These are phyloP conservation scores for Rosa chinensis DNA, from an alignment of 306 rosid genomes.

Conservation along the genomic window DNA sequence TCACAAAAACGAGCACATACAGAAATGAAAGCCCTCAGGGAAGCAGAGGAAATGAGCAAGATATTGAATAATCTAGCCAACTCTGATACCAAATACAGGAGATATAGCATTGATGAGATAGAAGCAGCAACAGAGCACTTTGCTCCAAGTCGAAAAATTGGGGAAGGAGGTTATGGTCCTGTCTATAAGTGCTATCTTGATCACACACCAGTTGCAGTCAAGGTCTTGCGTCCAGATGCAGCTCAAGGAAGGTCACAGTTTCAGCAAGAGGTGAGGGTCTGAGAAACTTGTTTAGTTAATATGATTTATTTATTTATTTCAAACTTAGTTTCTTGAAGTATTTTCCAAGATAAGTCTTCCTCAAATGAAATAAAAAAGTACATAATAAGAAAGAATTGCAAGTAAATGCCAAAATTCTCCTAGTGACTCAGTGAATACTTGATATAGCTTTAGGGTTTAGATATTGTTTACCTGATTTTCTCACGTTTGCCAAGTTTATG, in stretches of 20 bases:
- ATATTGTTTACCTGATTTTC: too few relatives aligned
- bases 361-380: background rate
- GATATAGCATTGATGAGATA: constrained; percentile 74
- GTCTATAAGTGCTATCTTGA: constrained; percentile 70
- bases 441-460: background rate
- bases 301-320: background rate
- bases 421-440: background rate
- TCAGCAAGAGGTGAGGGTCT: constrained; percentile 82
- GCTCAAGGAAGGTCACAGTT: constrained; percentile 80
- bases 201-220: constrained; percentile 83
- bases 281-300: background rate
- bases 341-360: background rate
- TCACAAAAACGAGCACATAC: constrained; percentile 50
- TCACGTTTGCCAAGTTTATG: background rate
- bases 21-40: constrained; percentile 56
- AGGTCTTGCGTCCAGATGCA: constrained; percentile 79
- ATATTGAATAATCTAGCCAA: constrained; percentile 53
- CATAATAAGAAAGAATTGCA: background rate
- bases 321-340: background rate
- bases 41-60: constrained; percentile 68
- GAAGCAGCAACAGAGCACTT: constrained; percentile 70
- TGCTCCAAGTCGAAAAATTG: constrained; percentile 62
- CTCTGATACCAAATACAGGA: constrained; percentile 61
- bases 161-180: constrained; percentile 97
- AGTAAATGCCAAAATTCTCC: background rate